Conservation (phyloP, 2,329 filamentous ascomycete species). For the Beauveria varroae region DNA sequence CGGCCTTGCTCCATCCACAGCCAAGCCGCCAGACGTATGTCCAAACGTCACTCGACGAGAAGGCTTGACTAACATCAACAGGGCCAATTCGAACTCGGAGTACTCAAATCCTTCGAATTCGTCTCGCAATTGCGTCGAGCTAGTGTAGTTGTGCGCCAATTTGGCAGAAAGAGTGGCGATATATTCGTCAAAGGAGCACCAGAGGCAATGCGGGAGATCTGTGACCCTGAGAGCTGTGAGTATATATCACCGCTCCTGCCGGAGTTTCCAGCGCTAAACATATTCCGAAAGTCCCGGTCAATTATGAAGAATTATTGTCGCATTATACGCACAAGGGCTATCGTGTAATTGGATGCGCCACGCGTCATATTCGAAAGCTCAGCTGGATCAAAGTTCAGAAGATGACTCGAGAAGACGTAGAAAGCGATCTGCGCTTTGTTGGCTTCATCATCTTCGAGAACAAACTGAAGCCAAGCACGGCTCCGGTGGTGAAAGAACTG, state of each 20-base stretch:
- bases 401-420: constrained; percentile 79
- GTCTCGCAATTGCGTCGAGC: constrained; percentile 86
- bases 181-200: constrained; percentile 95
- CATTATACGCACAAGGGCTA: constrained; percentile 95
- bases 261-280: constrained; percentile 1
- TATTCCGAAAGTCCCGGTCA: constrained; percentile 55
- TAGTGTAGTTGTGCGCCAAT: constrained; percentile 85
- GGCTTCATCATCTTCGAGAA: constrained; percentile 99
- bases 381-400: constrained; percentile 94
- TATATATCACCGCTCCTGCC: constrained; percentile 14
- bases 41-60: constrained; percentile 21
- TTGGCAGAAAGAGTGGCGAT: constrained; percentile 75
- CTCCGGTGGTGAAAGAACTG: constrained; percentile 74
- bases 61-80: constrained; percentile 19
- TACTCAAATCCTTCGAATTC: constrained; percentile 89
- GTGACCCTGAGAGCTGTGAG: constrained; percentile 69
- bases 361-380: constrained; percentile 77
- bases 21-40: constrained; percentile 60
- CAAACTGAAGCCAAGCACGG: constrained; percentile 85
- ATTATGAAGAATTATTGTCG: constrained; percentile 83
- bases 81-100: constrained; percentile 72
- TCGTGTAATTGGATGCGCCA: constrained; percentile 91
- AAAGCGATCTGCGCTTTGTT: constrained; percentile 76
- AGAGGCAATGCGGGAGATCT: constrained; percentile 94
- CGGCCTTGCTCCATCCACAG: constrained; percentile 78